These are phyloP conservation scores for Iris pallida DNA, from an alignment of 116 monocot species.

Conservation along the genomic window DNA sequence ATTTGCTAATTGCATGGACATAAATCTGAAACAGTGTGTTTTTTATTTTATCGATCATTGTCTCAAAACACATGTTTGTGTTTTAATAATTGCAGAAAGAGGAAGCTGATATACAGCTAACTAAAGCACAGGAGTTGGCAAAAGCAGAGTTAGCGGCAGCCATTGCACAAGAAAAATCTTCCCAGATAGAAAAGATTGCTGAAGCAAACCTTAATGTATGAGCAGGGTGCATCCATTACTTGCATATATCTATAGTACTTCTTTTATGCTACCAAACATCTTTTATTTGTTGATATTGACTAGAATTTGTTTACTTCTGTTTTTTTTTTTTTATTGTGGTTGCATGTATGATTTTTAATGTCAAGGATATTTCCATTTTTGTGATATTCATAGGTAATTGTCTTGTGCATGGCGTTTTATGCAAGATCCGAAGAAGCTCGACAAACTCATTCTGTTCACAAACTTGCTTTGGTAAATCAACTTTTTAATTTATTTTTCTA, in stretches of 20 bases:
- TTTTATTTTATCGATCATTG: too few species aligned
- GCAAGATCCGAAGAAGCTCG: conserved; percentile 98
- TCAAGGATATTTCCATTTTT: background rate
- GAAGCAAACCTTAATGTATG: conserved; percentile 93
- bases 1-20: conserved; percentile 42
- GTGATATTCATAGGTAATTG: conserved; percentile 54
- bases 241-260: background rate
- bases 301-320: background rate
- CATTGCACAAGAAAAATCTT: conserved; percentile 79
- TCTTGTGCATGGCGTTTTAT: conserved; percentile 97
- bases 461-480: conserved; percentile 79
- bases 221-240: background rate
- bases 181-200: conserved; percentile 87
- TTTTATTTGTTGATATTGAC: background rate
- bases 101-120: conserved; percentile 44
- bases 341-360: background rate
- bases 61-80: conserved; percentile 1
- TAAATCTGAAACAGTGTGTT: conserved; percentile 24
- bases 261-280: background rate
- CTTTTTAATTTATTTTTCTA: background rate
- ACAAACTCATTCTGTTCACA: conserved; percentile 83
- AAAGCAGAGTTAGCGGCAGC: conserved; percentile 86
- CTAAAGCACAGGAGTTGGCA: conserved; percentile 62
- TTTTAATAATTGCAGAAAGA: conserved; percentile 47
- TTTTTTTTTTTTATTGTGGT: background rate